A percentile compares a stretch with the other conserved stretches of the same genome.
Conservation (phyloP, 352 stramenopile genomes). For the Phytopythium kandeliae region DNA sequence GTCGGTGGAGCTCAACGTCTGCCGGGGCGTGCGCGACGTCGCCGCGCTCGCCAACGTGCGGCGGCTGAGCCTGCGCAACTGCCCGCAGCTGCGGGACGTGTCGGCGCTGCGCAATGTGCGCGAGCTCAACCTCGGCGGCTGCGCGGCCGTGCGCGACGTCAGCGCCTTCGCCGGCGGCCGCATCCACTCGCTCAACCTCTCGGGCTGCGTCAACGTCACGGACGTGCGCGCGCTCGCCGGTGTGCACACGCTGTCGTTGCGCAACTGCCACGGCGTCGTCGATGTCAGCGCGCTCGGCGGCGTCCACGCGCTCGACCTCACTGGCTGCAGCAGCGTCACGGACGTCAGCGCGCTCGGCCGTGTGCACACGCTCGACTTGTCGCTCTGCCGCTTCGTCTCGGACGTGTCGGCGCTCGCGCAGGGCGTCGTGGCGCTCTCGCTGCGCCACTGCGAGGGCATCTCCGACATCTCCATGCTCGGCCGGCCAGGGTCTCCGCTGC, state of each 20-base stretch:
- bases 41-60: conserved; percentile 28
- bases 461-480: conserved; percentile 36
- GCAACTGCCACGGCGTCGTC: conserved; percentile 34
- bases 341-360: conserved; percentile 40
- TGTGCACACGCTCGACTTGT: conserved; percentile 51
- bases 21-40: conserved; percentile 43
- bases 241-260: conserved; percentile 43
- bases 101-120: conserved; percentile 33
- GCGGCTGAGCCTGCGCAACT: conserved; percentile 52
- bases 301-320: conserved; percentile 51
- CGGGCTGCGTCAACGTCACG: conserved; percentile 51
- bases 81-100: conserved; percentile 42
- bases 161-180: conserved; percentile 20
- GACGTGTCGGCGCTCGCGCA: conserved; percentile 39
- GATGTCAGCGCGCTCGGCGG: conserved; percentile 30
- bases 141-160: conserved; percentile 37
- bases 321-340: conserved; percentile 43
- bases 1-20: conserved; percentile 61
- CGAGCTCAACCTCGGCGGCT: conserved; percentile 56
- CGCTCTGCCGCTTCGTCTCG: conserved; percentile 36
- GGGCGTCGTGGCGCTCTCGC: conserved; percentile 30
- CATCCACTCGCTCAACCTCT: conserved; percentile 44
- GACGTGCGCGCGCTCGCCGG: conserved; percentile 41
- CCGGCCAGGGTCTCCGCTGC: conserved; percentile 10
- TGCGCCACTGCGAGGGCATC: conserved; percentile 48